Percentiles rank a stretch among this genome's conserved stretches.
Evolutionary conservation across 2,329 filamentous ascomycete species (phyloP).

Genomic region (Nigrospora osmanthi): DNA sequence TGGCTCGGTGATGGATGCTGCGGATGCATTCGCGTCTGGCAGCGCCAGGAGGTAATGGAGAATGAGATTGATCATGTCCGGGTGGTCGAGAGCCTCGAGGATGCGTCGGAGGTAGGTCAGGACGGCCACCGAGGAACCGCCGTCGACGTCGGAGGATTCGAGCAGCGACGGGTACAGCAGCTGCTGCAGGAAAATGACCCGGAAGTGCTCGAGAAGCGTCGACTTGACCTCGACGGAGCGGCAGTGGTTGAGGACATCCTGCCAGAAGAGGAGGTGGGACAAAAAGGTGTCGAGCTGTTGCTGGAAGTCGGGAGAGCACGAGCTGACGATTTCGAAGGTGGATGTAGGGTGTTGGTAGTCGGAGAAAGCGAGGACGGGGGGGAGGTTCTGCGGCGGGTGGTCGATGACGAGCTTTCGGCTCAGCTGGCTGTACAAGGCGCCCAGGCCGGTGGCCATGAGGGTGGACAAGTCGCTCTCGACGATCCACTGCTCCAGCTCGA

Average conservation of each 20-base stretch:
- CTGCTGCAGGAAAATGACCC: constrained; percentile 92
- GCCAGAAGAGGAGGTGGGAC: constrained; percentile 94
- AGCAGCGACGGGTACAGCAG: constrained; percentile 91
- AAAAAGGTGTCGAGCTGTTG: constrained; percentile 89
- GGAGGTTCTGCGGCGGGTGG: constrained; percentile 65
- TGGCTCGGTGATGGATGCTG: constrained; percentile 32
- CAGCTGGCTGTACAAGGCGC: constrained; percentile 61
- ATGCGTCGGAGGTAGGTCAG: constrained; percentile 88
- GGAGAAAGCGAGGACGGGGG: constrained; percentile 79
- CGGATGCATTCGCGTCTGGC: constrained; percentile 44
- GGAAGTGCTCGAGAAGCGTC: constrained; percentile 91
- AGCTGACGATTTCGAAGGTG: constrained; percentile 63
- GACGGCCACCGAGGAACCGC: constrained; percentile 92
- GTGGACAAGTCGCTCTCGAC: constrained; percentile 95
- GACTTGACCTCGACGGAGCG: constrained; percentile 85
- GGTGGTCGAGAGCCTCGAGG: constrained; percentile 83
- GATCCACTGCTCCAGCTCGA: constrained; percentile 85
- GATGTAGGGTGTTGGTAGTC: constrained; percentile 74
- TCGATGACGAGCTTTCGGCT: constrained; percentile 76
- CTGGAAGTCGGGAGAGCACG: constrained; percentile 68
- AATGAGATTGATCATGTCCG: constrained; percentile 89
- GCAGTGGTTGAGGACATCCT: constrained; percentile 95
- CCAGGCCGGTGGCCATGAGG: constrained; percentile 91
- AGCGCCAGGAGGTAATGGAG: constrained; percentile 86
- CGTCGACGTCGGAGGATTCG: constrained; percentile 94